Conservation (phyloP, 2,329 filamentous ascomycete genomes). For the Talaromyces islandicus region DNA sequence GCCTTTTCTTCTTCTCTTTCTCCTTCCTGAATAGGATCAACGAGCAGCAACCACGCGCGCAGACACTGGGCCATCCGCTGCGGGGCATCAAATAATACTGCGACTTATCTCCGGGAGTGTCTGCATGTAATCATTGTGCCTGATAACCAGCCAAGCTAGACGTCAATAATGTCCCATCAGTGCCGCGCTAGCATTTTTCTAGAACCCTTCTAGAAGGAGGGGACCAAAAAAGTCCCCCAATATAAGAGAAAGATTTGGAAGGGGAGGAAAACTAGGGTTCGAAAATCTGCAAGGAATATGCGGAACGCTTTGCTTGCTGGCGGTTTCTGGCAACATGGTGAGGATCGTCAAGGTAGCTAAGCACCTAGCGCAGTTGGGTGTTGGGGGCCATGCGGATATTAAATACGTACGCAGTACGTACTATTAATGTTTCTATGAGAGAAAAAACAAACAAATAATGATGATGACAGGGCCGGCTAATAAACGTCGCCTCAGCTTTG, state of each 20-base stretch:
- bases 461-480: not conserved
- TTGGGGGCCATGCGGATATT: not conserved
- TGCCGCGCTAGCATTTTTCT: constrained; percentile 4
- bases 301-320: not conserved
- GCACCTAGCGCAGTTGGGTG: not conserved
- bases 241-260: not conserved
- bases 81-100: not conserved
- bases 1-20: not conserved
- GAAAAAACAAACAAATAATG: not conserved
- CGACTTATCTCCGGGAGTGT: not conserved
- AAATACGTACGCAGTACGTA: too few species aligned
- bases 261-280: not conserved
- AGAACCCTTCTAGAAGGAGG: constrained; percentile 6
- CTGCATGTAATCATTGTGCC: not conserved
- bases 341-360: not conserved
- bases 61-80: not conserved
- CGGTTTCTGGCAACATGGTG: not conserved
- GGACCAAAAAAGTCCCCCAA: not conserved
- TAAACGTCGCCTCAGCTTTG: not conserved
- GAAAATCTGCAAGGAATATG: not conserved
- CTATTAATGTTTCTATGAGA: too few species aligned
- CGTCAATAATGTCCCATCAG: not conserved
- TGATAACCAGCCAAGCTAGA: not conserved
- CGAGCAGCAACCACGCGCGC: not conserved
- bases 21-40: not conserved